Percentiles rank a stretch among this genome's conserved stretches.
phyloP scores from a whole-genome alignment of 1,284 basidiomycete species.

The Schizopora paradoxa region DNA sequence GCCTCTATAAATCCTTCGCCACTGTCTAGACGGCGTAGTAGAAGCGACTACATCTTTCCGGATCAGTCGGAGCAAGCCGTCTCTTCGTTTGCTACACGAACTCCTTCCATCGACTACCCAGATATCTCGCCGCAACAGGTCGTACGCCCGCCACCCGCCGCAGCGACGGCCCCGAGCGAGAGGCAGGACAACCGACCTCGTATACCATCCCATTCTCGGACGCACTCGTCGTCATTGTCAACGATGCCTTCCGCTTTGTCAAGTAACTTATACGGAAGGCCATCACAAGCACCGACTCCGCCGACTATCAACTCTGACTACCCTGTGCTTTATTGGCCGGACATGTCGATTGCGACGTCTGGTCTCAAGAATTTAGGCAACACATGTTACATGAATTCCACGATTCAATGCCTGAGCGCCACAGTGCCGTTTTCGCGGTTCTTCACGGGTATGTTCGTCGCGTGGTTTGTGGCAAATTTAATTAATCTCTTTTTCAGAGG shows the following conservation, averaged over 20 bases:
- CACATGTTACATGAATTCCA: conserved; percentile 99
- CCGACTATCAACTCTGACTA: conserved; percentile 68
- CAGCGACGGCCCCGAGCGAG: conserved; percentile 60
- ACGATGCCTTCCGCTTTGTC: conserved; percentile 17
- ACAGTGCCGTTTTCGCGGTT: conserved; percentile 88
- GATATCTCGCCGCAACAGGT: conserved; percentile 56
- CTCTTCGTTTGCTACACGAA: conserved; percentile 42
- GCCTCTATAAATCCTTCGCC: conserved; percentile 73
- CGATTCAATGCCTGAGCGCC: conserved; percentile 91
- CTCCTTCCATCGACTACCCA: conserved; percentile 77
- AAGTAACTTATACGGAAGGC: no score
- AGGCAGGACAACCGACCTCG: conserved; percentile 63
- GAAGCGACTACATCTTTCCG: conserved; percentile 76
- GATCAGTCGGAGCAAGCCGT: conserved; percentile 73
- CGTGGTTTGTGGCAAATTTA: conserved; percentile 1
- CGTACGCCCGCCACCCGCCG: conserved; percentile 72
- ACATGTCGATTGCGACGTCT: conserved; percentile 73
- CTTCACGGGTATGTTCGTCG: conserved; percentile 66
- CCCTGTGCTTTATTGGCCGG: conserved; percentile 75
- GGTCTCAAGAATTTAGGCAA: conserved; percentile 97
- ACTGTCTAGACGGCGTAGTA: conserved; percentile 64
- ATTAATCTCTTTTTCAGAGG: conserved; percentile 46
- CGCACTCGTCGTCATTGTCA: conserved; percentile 27
- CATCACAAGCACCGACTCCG: conserved; percentile 35
- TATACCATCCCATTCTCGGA: conserved; percentile 28